Evolutionary conservation across 148 eudicot genomes (phyloP), one percentile per base, ranked within the genome.

Genomic region (Arctostaphylos glauca): DNA sequence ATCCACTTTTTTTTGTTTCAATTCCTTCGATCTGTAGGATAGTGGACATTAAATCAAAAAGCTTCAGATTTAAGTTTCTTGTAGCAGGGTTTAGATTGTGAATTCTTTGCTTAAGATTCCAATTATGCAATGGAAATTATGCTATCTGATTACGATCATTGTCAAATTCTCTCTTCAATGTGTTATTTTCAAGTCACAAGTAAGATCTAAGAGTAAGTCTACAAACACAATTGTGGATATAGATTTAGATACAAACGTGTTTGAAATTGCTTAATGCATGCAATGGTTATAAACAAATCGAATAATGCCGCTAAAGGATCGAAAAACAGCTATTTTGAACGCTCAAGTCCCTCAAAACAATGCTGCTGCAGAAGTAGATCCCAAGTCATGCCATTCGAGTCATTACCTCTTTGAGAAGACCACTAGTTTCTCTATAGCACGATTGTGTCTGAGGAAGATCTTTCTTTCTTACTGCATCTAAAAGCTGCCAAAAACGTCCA

Each of bases 361-460:
- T 76, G 18, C 16, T 46, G 76, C 53, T 47, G 76, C 76, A 47
- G 79, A 52, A 76, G 21, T 21, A 50, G 41, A 23, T 76, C 41
- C 44, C 13, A 3, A 74, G 58, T 78, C 84, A 92, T 14, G 92
- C 91, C 93, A 90, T 87, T 86, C 90, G 84, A 46, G 50, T 85
- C 96, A 89, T 94, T 84, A 92, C 98, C 84, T 94, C 96, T 81
- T 94, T 89, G 68, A 94, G 87, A 78, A 78, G 58, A 23, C 70
- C 23, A 1, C 70, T 43, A 4, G 81, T 78, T 48, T 44, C 53
- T 78, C 59, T 70, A 59, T 78, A 78, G 6, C 10, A 59, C 6
- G 81, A 56, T 44, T 78, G 70, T 56, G 71, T 94, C 84, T 60
- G 87, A 43, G 90, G 80, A 78, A 91, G 82, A 60, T 88, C 89